Evolutionary conservation across 441 rosid genomes (phyloP).

Genomic region (Syzygium malaccense): DNA sequence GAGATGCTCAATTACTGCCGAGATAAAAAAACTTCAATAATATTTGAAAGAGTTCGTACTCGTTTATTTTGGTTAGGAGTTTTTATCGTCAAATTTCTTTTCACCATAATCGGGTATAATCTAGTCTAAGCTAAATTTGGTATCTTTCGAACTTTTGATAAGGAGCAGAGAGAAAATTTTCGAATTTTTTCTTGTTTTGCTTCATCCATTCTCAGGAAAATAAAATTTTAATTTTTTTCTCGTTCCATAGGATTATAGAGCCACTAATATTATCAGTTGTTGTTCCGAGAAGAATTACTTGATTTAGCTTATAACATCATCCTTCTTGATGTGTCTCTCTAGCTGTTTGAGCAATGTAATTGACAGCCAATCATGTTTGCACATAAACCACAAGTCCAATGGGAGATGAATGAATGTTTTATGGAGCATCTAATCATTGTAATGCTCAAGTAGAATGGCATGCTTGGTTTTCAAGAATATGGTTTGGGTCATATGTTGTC

Average conservation of each 20-base stretch:
- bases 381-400: background rate
- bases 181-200: rapidly evolving
- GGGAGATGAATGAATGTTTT: background rate
- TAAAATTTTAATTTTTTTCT: background rate
- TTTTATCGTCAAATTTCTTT: background rate
- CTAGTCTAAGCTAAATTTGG: background rate
- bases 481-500: background rate
- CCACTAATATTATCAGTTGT: background rate
- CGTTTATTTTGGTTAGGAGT: background rate
- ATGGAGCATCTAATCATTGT: background rate
- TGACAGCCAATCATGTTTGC: background rate
- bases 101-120: rapidly evolving
- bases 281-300: too few species aligned
- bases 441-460: background rate
- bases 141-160: background rate
- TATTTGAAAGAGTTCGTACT: background rate
- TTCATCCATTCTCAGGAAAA: background rate
- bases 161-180: background rate
- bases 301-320: background rate
- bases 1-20: background rate
- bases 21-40: background rate
- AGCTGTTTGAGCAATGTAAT: background rate
- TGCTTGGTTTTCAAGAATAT: background rate
- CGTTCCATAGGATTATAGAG: rapidly evolving
- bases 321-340: background rate